Evolutionary conservation across 2,329 filamentous ascomycete genomes (phyloP).

Genomic region (Pestalotiopsis sp.): DNA sequence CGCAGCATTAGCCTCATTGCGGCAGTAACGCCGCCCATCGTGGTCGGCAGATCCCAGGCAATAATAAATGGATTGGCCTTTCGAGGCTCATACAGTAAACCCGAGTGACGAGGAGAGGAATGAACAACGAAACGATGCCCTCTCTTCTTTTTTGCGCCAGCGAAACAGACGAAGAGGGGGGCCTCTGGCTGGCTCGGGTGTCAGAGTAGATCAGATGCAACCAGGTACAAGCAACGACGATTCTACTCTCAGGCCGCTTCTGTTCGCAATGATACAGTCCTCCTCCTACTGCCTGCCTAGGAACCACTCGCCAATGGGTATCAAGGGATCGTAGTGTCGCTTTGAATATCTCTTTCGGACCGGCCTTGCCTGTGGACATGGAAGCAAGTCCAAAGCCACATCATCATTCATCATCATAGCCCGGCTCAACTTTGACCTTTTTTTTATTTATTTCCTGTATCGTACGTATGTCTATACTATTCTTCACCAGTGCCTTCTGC

Average conservation of each 20-base stretch:
- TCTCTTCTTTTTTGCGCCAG: not conserved
- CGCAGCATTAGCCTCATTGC: conserved; percentile 5
- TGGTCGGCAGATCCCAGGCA: conserved; percentile 7
- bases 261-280: not conserved
- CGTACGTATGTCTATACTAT: not conserved
- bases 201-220: not conserved
- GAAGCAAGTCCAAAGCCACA: too few species aligned
- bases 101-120: too few species aligned
- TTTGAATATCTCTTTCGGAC: too few species aligned
- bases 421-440: too few species aligned
- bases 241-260: not conserved
- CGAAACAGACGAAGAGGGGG: not conserved
- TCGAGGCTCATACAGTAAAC: too few species aligned
- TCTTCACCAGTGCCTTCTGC: not conserved
- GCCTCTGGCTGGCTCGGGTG: not conserved
- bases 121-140: not conserved
- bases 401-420: too few species aligned
- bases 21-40: conserved; percentile 7
- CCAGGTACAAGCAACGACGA: not conserved
- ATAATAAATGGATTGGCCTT: too few species aligned
- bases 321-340: not conserved
- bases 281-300: not conserved
- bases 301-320: not conserved
- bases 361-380: too few species aligned
- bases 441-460: not conserved